Base-by-base conservation (phyloP, 768 basidiomycete genomes). In the Wakefieldia striispora region DNA sequence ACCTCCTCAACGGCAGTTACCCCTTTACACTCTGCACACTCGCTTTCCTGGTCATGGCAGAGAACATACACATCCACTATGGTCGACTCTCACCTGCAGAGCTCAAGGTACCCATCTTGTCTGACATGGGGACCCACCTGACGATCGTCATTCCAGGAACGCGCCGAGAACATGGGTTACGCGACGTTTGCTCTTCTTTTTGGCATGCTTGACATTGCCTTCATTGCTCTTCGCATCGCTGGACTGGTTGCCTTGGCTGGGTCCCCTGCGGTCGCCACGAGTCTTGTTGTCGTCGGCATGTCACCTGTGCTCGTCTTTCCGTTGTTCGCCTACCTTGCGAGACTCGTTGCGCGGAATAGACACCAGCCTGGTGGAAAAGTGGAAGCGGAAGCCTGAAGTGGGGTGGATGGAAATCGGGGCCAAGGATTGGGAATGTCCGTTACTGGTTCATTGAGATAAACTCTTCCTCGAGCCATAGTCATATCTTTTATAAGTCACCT, bases 181-280 rank as follows among this genome's bases (percentile, higher is more conserved):
- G 40, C 20, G 23, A 52, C 45, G 6, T 55, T 64, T 39, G 46
- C 54, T 1, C 24, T 59, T n/a, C 31, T 64, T 10, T 40, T 61
- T 38, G 50, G 40, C 3, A 7, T 59, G 26, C 57, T 56, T 8
- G 62, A 63, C 38, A 13, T 65, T 19, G 62, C 62, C 1, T 44
- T 37, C 21, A 6, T 62, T 20, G 9, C 54, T 20, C 46, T 65
- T 5, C 63, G 57, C 35, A 23, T 62, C 16, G 47, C 51, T 0
- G 54, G 34, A 29, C n/a, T 63, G 14, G 21, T 38, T 29, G 47
- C 43, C 3, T 34, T 56, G 34, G 55, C 60, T 2, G 39, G 46
- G n/a, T 53, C 57, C 0, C 54, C 54, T 24, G 47, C 3, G 0
- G 44, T 65, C 20, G 47, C 52, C 8, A 10, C 21, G 21, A 19